Base-by-base conservation (phyloP, 1,139 yeast species). In the Diutina neorugosa region DNA sequence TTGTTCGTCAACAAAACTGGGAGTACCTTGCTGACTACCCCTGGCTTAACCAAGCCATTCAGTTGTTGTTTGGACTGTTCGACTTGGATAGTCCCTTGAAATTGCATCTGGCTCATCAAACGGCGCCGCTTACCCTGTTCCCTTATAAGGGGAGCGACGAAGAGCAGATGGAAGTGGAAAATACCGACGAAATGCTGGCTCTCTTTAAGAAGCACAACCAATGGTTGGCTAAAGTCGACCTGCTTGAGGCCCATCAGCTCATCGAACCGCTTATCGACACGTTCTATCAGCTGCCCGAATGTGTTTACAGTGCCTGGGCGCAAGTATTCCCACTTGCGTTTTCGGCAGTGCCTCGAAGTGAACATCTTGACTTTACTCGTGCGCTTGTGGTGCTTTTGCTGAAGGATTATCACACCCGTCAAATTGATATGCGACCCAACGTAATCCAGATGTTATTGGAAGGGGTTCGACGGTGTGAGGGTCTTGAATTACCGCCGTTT, bases 1-100 rank as follows among this genome's bases (percentile, higher is more conserved):
- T 93, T 9, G 78, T 94, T 40, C 76, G 93, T 44, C 97, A 93
- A 60, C 98, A 94, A 65, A 93, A 89, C 63, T 94, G 99, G 99
- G 98, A 94, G 65, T 86, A 79, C 61, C 73, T 94, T 52, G 93
- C 96, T 0, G 98, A 91, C 59, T 86, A 86, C 62, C 90, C 91
- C 52, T 94, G 98, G 98, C 70, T 91, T 57, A 89, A 90, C 64
- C 98, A 93, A 66, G 98, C 96, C 0, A 71, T 89, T 44, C 98
- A 93, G 64, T 69, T 94, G 48, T 69, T 94, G 12, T 87, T 86
- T 63, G 96, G 95, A 0, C 77, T 96, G 0, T 80, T 89, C 60
- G 84, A 83, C 55, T 67, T 67, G 49, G 78, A 78, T 1, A 71
- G 76, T 54, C 67, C 63, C 7, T 60, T 86, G 34, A 67, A 65